Evolutionary conservation across 495 filamentous ascomycete genomes (phyloP), one percentile per base, ranked within the genome.

Genomic region (Podospora pseudoanserina): DNA sequence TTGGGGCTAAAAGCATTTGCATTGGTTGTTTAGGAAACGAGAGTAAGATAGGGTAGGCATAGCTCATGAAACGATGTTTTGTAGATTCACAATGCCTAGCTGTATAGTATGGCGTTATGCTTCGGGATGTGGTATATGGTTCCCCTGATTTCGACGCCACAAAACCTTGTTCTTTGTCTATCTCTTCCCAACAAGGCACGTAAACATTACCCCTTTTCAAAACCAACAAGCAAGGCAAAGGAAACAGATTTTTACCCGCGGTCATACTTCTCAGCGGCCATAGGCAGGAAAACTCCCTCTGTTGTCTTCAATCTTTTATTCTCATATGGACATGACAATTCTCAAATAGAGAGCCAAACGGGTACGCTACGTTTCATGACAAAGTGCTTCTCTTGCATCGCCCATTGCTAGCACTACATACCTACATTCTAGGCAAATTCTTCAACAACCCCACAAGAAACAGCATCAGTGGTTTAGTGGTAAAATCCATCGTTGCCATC

Each of bases 401-500:
- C 9, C 9, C 15, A 11, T 11, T 11, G 9, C 2, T 49, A 49
- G 13, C 15, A 1, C 2, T 16, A 49, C 7, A 2, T 49, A 49
- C 1, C 39, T 11, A 49, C 13, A 11, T 49, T 49, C 13, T 11
- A 11, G 13, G 2, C 15, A 11, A 13, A 16, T 11, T 18, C 39
- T 49, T 49, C 39, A 49, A 49, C 13, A 49, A 49, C 39, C 39
- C 39, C 39, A 54, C 5, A 61, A 54, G 19, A 76, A 77, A 15
- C 13, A 11, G 68, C 68, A 64, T 79, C 74, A 79, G 79, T 81
- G 79, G 78, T 81, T 81, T 82, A 82, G 80, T 82, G 80, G 80
- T 82, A 82, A 81, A 82, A 82, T 81, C 80, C 80, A 81, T 82
- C 80, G 79, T 82, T 82, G 79, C 79, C 79, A 82, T 82, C 79